Conservation (phyloP, 768 basidiomycete genomes). For the Daedaleopsis sinensis region DNA sequence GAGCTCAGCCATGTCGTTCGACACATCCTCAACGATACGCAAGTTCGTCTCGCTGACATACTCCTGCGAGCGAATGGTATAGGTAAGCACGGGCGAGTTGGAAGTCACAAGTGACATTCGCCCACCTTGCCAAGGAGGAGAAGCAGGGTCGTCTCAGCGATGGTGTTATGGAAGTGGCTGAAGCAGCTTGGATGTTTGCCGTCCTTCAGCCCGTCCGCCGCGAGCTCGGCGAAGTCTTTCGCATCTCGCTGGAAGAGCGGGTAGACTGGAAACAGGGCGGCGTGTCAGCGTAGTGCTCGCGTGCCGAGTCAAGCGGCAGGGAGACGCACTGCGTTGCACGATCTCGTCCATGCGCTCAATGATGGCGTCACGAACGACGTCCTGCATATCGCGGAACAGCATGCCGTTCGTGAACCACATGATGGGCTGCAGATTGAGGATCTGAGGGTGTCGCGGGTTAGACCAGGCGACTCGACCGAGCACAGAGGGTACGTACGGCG, state of each 20-base stretch:
- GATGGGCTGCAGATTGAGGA: slow-evolving; percentile 35
- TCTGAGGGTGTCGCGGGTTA: slow-evolving; percentile 13
- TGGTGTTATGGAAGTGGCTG: slow-evolving; percentile 31
- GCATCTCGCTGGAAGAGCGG: slow-evolving; percentile 31
- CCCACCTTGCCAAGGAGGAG: slow-evolving; percentile 35
- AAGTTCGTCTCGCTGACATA: slow-evolving; percentile 31
- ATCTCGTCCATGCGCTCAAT: slow-evolving; percentile 31
- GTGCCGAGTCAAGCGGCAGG: too few species aligned
- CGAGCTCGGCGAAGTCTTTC: slow-evolving; percentile 17
- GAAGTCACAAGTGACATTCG: too few species aligned
- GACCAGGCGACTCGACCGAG: too few species aligned
- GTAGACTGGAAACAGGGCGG: slow-evolving; percentile 9
- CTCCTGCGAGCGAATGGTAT: slow-evolving; percentile 17
- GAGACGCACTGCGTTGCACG: slow-evolving; percentile 20
- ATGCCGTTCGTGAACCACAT: slow-evolving; percentile 30
- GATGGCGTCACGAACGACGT: slow-evolving; percentile 33
- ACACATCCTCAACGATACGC: slow-evolving; percentile 28
- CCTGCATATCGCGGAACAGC: slow-evolving; percentile 34
- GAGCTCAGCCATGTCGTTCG: slow-evolving; percentile 31
- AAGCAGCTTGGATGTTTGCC: slow-evolving; percentile 29
- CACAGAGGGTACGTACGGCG: slow-evolving; percentile 19
- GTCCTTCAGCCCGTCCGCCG: slow-evolving; percentile 8
- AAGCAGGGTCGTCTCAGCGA: slow-evolving; percentile 36
- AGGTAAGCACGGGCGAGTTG: not conserved
- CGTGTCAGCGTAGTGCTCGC: not conserved